Percentiles rank a stretch among this genome's conserved stretches.
Evolutionary conservation across 2,329 filamentous ascomycete species (phyloP).

Genomic region (Fusarium goolgardi): DNA sequence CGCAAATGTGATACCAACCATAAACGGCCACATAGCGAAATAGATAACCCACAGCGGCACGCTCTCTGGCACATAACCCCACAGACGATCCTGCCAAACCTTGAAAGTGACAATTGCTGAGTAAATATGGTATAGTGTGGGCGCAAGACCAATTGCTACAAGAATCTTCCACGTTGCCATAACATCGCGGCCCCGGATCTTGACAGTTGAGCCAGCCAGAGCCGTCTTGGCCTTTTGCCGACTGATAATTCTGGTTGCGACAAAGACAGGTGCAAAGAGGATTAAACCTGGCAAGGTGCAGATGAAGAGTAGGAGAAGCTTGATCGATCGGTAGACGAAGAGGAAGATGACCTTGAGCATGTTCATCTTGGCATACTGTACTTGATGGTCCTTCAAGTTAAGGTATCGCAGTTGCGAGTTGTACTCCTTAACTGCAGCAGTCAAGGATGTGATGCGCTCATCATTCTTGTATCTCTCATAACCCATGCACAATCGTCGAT

Average conservation of each 20-base stretch:
- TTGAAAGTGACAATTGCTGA: conserved; percentile 78
- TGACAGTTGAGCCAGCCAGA: conserved; percentile 86
- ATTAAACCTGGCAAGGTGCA: conserved; percentile 87
- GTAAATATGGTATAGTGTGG: conserved; percentile 85
- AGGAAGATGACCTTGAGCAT: conserved; percentile 79
- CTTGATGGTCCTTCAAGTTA: conserved; percentile 91
- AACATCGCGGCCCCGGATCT: conserved; percentile 87
- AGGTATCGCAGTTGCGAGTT: conserved; percentile 88
- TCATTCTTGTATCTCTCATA: conserved; percentile 95
- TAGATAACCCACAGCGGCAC: conserved; percentile 84
- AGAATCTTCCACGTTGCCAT: conserved; percentile 95
- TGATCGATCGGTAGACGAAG: conserved; percentile 82
- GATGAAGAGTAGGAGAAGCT: conserved; percentile 79
- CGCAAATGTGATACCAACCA: conserved; percentile 90
- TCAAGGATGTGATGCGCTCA: conserved; percentile 80
- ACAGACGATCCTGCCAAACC: conserved; percentile 83
- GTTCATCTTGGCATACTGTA: conserved; percentile 89
- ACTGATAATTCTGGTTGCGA: conserved; percentile 84
- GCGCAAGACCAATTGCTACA: conserved; percentile 85
- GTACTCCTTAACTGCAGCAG: conserved; percentile 82
- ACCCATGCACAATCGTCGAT: conserved; percentile 88
- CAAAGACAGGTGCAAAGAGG: conserved; percentile 89
- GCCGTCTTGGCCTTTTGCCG: conserved; percentile 85
- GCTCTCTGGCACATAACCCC: conserved; percentile 83
- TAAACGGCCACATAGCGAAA: conserved; percentile 79